Conservation (phyloP, 2,329 filamentous ascomycete species). For the Hymenoscyphus fraxineus region DNA sequence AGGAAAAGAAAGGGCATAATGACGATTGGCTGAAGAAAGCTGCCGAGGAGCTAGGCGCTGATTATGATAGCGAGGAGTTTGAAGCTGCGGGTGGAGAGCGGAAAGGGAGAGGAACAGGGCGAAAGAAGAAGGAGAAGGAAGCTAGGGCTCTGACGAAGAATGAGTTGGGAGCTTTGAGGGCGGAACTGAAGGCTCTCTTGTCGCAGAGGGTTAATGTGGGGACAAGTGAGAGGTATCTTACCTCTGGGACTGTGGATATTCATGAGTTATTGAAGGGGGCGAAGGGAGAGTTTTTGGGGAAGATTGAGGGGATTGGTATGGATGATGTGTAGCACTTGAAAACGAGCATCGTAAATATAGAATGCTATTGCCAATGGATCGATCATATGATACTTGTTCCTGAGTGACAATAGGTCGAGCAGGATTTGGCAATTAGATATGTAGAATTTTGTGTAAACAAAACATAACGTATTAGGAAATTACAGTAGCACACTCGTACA, state of each 20-base stretch:
- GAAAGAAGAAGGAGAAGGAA: slow-evolving; percentile 72
- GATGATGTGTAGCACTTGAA: slow-evolving; percentile 6
- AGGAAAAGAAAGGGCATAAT: slow-evolving; percentile 80
- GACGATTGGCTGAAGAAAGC: slow-evolving; percentile 80
- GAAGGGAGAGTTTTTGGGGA: slow-evolving; percentile 47
- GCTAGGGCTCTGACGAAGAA: slow-evolving; percentile 65
- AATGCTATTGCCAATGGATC: background rate
- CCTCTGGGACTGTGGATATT: slow-evolving; percentile 79
- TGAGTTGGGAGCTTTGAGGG: slow-evolving; percentile 66
- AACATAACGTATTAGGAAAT: no score
- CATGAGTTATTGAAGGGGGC: slow-evolving; percentile 63
- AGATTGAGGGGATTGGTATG: slow-evolving; percentile 35
- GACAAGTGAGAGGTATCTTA: slow-evolving; percentile 82
- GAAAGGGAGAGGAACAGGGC: slow-evolving; percentile 66
- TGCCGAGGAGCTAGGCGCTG: slow-evolving; percentile 88
- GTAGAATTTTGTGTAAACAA: no score
- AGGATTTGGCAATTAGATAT: no score
- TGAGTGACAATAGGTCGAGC: no score
- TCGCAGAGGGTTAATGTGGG: slow-evolving; percentile 76
- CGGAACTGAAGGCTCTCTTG: slow-evolving; percentile 69
- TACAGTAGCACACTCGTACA: no score
- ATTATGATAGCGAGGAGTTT: slow-evolving; percentile 88
- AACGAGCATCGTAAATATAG: background rate
- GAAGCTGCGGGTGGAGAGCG: slow-evolving; percentile 56
- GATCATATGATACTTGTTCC: no score